These are phyloP conservation scores for Monilinia polystroma DNA, from an alignment of 2,329 filamentous ascomycete species.

Conservation along the genomic window DNA sequence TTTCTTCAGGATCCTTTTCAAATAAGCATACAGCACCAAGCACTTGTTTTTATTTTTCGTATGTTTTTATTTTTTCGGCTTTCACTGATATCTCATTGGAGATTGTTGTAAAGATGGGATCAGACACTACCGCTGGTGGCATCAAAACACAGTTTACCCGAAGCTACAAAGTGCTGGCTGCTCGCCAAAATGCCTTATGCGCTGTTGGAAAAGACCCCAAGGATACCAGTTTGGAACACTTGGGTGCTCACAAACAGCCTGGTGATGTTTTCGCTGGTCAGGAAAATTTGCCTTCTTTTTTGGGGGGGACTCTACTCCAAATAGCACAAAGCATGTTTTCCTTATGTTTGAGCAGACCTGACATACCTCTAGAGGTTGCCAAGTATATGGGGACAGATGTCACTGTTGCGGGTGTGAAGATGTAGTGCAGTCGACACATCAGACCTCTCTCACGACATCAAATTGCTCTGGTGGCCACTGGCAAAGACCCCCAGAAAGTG, in stretches of 20 bases:
- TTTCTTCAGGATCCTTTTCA: background rate
- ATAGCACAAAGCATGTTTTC: background rate
- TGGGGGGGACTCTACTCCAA: no score
- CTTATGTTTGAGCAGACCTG: background rate
- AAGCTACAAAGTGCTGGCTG: conserved; percentile 53
- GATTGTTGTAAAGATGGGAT: conserved; percentile 39
- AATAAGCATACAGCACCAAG: background rate
- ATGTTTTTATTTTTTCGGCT: no score
- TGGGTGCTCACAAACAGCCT: background rate
- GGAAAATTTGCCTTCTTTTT: background rate
- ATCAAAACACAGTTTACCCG: conserved; percentile 60
- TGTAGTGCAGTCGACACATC: conserved; percentile 39
- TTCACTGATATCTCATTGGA: background rate
- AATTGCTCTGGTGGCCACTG: conserved; percentile 45
- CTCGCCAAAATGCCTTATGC: conserved; percentile 48
- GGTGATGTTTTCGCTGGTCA: background rate
- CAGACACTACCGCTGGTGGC: conserved; percentile 54
- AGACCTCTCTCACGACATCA: conserved; percentile 54
- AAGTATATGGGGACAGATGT: conserved; percentile 32
- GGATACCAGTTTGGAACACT: conserved; percentile 1
- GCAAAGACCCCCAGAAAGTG: conserved; percentile 43
- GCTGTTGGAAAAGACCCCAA: conserved; percentile 47
- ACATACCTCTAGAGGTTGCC: conserved; percentile 24
- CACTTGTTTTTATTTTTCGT: background rate
- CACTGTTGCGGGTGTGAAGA: conserved; percentile 29